Percentiles rank a stretch among this genome's conserved stretches.
Evolutionary conservation across 257 asterid genomes (phyloP).

Genomic region (Solanum medicagineum): DNA sequence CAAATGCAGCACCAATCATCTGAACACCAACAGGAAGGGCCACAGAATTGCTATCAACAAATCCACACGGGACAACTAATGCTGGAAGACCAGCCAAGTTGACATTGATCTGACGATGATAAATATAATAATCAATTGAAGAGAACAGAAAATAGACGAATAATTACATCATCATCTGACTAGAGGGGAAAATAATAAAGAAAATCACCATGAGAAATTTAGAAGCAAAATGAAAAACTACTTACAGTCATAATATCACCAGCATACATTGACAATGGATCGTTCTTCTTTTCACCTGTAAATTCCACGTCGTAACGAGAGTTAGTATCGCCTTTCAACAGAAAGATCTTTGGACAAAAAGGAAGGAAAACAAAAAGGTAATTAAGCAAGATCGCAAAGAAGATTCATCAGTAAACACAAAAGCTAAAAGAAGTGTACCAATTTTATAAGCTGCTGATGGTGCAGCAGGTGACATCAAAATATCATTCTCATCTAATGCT

Average conservation of each 20-base stretch:
- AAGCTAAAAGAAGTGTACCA: constrained; percentile 30
- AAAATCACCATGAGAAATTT: not conserved
- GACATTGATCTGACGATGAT: constrained; percentile 65
- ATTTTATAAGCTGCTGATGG: constrained; percentile 88
- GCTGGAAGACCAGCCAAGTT: constrained; percentile 99
- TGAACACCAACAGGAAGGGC: constrained; percentile 80
- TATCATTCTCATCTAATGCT: constrained; percentile 66
- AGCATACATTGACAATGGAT: constrained; percentile 96
- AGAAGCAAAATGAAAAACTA: not conserved
- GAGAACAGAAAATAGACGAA: not conserved
- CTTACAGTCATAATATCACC: constrained; percentile 99
- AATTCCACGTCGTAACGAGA: not conserved
- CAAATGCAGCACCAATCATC: constrained; percentile 88
- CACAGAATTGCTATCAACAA: constrained; percentile 41
- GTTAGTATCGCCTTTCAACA: not conserved
- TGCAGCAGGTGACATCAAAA: constrained; percentile 91
- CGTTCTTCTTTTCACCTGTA: constrained; percentile 97
- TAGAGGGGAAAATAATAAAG: not conserved
- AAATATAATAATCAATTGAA: not conserved
- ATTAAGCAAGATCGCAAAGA: not conserved
- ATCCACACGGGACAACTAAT: constrained; percentile 94
- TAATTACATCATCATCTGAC: not conserved
- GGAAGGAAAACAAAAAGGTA: not conserved
- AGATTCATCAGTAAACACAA: not conserved
- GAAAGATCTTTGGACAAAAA: constrained; percentile 2